Conservation (phyloP, 169 alveolate genomes). For the Eimeria falciformis region DNA sequence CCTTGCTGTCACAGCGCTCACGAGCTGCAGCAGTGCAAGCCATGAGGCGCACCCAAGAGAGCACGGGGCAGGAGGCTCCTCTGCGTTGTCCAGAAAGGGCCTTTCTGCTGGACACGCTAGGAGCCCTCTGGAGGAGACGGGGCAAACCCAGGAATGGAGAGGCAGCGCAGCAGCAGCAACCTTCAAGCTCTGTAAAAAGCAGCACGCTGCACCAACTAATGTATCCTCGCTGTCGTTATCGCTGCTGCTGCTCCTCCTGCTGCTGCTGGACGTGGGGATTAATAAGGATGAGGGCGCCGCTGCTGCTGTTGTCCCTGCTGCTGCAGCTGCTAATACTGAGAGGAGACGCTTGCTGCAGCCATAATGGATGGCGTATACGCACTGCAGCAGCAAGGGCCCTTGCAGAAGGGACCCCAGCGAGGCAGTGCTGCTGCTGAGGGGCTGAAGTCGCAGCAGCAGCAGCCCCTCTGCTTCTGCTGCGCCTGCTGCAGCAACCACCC, state of each 20-base stretch:
- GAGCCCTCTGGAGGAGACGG: constrained; percentile 23
- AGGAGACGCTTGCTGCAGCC: constrained; percentile 25
- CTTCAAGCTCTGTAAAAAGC: constrained; percentile 15
- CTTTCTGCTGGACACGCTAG: background rate
- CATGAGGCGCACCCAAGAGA: constrained; percentile 52
- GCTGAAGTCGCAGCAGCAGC: constrained; percentile 3
- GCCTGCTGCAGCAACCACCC: background rate
- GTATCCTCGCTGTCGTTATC: background rate
- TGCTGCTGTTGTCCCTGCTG: constrained; percentile 2
- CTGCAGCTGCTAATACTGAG: background rate
- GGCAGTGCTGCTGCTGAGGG: constrained; percentile 14
- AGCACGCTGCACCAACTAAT: background rate
- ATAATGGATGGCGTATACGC: constrained; percentile 32
- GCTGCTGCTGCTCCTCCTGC: constrained; percentile 45
- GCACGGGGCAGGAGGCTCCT: background rate
- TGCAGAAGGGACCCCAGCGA: constrained; percentile 10
- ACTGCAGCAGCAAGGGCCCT: constrained; percentile 32
- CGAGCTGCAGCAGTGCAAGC: background rate
- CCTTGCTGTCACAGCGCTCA: constrained; percentile 8
- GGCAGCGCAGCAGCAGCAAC: constrained; percentile 56
- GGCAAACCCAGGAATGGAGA: constrained; percentile 44
- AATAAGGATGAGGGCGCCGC: background rate
- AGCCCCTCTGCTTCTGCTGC: background rate
- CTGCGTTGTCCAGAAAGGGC: too few relatives aligned
- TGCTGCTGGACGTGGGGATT: background rate